Percentiles rank a stretch among this genome's conserved stretches.
phyloP scores from a whole-genome alignment of 768 basidiomycete species.

The Boletus subcaerulescens region DNA sequence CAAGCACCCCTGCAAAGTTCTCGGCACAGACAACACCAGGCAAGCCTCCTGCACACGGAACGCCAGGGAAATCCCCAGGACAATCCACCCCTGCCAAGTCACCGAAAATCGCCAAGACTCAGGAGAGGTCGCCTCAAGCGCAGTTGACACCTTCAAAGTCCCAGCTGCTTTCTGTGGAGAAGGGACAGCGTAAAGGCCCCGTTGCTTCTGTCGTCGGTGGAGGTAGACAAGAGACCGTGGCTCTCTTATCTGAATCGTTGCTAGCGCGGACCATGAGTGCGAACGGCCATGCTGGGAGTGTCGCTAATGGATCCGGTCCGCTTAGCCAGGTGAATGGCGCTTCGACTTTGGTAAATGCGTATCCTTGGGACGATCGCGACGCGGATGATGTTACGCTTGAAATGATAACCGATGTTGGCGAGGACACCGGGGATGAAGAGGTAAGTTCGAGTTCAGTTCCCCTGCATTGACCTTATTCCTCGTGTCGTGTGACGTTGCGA shows the following conservation, averaged over 20 bases:
- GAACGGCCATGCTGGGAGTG: slow-evolving; percentile 15
- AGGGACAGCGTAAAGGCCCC: slow-evolving; percentile 20
- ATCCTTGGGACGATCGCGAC: slow-evolving; percentile 37
- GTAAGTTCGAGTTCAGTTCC: slow-evolving; percentile 31
- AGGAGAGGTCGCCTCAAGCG: slow-evolving; percentile 17
- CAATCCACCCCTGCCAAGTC: slow-evolving; percentile 25
- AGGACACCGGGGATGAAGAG: slow-evolving; percentile 72
- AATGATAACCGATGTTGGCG: slow-evolving; percentile 57
- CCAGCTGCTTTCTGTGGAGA: slow-evolving; percentile 15
- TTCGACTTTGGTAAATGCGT: slow-evolving; percentile 17
- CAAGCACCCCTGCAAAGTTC: slow-evolving; percentile 16
- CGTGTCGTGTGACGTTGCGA: not conserved
- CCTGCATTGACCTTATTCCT: not conserved
- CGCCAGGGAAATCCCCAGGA: slow-evolving; percentile 21
- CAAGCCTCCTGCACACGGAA: slow-evolving; percentile 14
- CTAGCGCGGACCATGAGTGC: slow-evolving; percentile 6
- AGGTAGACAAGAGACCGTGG: slow-evolving; percentile 14
- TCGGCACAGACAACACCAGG: slow-evolving; percentile 18
- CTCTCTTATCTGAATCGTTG: slow-evolving; percentile 18
- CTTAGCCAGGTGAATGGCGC: slow-evolving; percentile 24
- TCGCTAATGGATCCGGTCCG: slow-evolving; percentile 18
- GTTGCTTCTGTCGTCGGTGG: slow-evolving; percentile 16
- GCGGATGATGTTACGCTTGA: slow-evolving; percentile 67
- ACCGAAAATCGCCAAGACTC: slow-evolving; percentile 19
- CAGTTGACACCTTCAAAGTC: slow-evolving; percentile 22